Evolutionary conservation across 768 basidiomycete genomes (phyloP).

Genomic region (Suillus subluteus): DNA sequence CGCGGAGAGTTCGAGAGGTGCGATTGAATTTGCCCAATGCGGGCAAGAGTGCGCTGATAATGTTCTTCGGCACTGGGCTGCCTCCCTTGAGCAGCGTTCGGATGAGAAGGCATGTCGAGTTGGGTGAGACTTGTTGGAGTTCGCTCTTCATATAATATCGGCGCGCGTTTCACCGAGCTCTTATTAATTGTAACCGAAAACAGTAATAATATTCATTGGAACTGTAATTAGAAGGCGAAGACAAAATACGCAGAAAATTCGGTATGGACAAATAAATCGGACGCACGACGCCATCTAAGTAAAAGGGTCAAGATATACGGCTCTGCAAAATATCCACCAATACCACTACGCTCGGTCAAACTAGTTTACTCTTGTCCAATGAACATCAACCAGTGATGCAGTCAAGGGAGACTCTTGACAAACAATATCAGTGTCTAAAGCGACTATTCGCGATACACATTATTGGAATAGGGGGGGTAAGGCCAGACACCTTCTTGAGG

Average conservation of each 20-base stretch:
- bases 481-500: slow-evolving; percentile 2
- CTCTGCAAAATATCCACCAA: neutral
- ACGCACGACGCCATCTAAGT: neutral
- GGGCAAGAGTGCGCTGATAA: slow-evolving; percentile 61
- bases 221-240: neutral
- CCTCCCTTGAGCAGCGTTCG: slow-evolving; percentile 13
- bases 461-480: neutral
- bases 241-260: neutral
- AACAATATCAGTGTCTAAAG: neutral
- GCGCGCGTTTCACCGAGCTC: slow-evolving; percentile 2
- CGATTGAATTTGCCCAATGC: slow-evolving; percentile 67
- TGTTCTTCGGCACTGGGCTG: slow-evolving; percentile 48
- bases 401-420: neutral
- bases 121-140: neutral
- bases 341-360: neutral
- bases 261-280: neutral
- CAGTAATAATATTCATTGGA: neutral
- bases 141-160: neutral
- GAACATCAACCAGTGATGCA: slow-evolving; percentile 1
- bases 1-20: slow-evolving; percentile 63
- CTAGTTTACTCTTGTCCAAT: neutral
- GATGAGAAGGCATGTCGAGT: slow-evolving; percentile 6
- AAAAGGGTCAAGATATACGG: neutral
- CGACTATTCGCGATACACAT: neutral
- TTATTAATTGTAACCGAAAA: neutral